phyloP scores from a whole-genome alignment of 1,284 basidiomycete genomes.

The Cutaneotrichosporon sp. region DNA sequence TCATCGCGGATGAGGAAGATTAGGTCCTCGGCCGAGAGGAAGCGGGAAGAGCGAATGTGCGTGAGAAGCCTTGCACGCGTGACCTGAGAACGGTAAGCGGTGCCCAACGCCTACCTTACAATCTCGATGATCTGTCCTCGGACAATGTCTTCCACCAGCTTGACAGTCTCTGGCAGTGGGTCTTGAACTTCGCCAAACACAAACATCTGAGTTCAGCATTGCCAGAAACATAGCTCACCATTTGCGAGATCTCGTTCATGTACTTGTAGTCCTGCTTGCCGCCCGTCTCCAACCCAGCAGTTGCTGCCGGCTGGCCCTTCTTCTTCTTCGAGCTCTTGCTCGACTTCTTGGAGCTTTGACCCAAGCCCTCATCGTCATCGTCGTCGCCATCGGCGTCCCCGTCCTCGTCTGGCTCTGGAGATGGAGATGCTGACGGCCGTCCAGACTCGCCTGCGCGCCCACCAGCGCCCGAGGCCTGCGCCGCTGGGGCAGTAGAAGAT shows the following conservation, averaged over 20 bases:
- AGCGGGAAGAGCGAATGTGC: slow-evolving; percentile 76
- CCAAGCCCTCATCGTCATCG: slow-evolving; percentile 33
- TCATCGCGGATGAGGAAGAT: slow-evolving; percentile 97
- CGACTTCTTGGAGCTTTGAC: slow-evolving; percentile 18
- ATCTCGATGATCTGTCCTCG: slow-evolving; percentile 89
- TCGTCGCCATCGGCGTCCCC: slow-evolving; percentile 41
- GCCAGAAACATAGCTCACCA: slow-evolving; percentile 57
- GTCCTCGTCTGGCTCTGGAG: slow-evolving; percentile 34
- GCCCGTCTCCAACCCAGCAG: slow-evolving; percentile 10
- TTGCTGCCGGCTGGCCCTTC: slow-evolving; percentile 21
- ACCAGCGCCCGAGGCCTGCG: not conserved
- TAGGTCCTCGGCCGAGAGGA: slow-evolving; percentile 87
- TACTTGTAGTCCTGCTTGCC: slow-evolving; percentile 65
- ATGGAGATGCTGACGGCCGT: slow-evolving; percentile 23
- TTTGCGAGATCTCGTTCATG: slow-evolving; percentile 78
- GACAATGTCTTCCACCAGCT: slow-evolving; percentile 94
- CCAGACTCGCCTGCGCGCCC: not conserved
- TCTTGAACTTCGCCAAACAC: slow-evolving; percentile 95
- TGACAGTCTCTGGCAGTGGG: slow-evolving; percentile 81
- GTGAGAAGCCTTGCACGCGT: slow-evolving; percentile 85
- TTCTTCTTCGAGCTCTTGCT: slow-evolving; percentile 30
- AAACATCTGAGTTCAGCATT: slow-evolving; percentile 70
- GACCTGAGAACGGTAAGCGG: slow-evolving; percentile 60
- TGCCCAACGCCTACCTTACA: slow-evolving; percentile 57
- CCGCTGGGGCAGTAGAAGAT: not conserved